Evolutionary conservation across 106 monocot genomes (phyloP), one percentile per base, ranked within the genome.

Genomic region (Dendrobium officinale): DNA sequence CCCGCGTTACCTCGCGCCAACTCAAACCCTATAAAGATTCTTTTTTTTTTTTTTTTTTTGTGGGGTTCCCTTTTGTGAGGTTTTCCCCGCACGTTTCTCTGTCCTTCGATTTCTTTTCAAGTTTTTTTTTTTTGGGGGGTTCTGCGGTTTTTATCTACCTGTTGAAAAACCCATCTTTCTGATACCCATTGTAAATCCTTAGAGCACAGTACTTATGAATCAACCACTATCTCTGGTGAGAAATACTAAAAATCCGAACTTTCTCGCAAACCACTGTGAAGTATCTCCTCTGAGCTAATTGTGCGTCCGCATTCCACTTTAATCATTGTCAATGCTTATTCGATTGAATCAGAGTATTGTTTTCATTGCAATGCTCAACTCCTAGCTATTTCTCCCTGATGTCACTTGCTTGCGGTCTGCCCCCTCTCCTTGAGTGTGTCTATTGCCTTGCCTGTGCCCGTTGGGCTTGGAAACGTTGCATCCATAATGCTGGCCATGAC

Each of bases 381-480:
- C 37, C 70, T 70, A 70, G 70, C 29, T 70, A 33, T 37, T 37
- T 70, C 37, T 29, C 37, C 22, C 31, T 74, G 29, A 92, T 98
- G 97, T 98, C 97, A 58, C 48, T 90, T 47, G 84, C 83, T 11
- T 94, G 92, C 77, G 85, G 94, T 74, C 4, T 90, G 17, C 97
- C 97, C 3, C 97, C 97, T 1, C 48, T 94, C 19, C 77, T 98
- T 5, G 97, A 98, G 78, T 91, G 97, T 73, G 92, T 94, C 40
- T 91, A 89, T 87, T 94, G 92, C 84, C 80, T 94, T 5, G 92
- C 87, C 0, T 94, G 94, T 55, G 87, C 87, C 22, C 86, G 91
- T 41, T 98, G 97, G 97, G 94, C 83, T 3, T 98, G 89, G 88
- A 89, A 94, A 72, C 90, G 89, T 1, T 89, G 86, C 85, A 87